A percentile compares a stretch with the other conserved stretches of the same genome.
These are phyloP conservation scores for Cyclotella cryptica DNA, from an alignment of 108 stramenopile genomes.

Conservation along the genomic window DNA sequence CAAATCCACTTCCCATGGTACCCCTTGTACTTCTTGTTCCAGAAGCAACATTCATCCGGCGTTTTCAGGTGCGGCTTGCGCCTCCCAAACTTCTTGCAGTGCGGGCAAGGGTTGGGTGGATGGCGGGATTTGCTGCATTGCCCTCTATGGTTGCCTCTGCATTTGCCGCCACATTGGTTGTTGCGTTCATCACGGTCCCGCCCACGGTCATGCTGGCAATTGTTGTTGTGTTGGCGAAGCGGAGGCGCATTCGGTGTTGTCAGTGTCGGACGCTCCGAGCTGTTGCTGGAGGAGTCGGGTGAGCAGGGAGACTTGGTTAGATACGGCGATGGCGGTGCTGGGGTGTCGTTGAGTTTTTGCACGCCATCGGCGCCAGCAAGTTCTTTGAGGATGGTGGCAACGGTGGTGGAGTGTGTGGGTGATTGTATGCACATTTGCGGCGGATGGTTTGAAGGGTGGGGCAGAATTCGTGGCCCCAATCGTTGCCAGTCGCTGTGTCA, in stretches of 20 bases:
- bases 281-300: not conserved
- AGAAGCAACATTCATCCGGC: no score
- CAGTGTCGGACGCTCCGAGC: not conserved
- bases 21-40: no score
- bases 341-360: constrained; percentile 2
- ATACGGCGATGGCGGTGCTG: not conserved
- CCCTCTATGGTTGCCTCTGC: no score
- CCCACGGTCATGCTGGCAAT: no score
- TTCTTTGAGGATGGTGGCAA: constrained; percentile 1
- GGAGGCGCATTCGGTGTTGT: not conserved
- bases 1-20: no score
- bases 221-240: not conserved
- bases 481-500: not conserved
- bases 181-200: no score
- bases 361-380: constrained; percentile 4
- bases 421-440: not conserved
- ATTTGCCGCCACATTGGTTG: no score
- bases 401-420: not conserved
- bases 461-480: not conserved
- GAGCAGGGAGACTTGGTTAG: not conserved
- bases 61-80: no score
- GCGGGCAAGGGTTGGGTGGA: no score
- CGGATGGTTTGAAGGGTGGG: not conserved
- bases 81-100: no score
- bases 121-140: no score